A percentile compares a stretch with the other conserved stretches of the same genome.
These are phyloP conservation scores for Nakazawaea holstii DNA, from an alignment of 805 yeast species.

Conservation along the genomic window DNA sequence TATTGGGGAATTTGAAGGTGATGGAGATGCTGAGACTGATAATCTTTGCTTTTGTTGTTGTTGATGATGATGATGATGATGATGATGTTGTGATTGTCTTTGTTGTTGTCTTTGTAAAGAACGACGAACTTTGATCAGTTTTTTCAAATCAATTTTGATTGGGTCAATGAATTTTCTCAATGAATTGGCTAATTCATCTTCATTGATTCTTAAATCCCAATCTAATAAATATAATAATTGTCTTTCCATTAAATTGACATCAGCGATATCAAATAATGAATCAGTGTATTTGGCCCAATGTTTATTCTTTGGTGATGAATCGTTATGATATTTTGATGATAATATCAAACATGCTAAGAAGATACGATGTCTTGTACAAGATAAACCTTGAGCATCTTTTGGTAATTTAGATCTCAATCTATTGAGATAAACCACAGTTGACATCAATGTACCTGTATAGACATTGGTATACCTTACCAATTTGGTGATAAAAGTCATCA, in stretches of 20 bases:
- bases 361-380: constrained; percentile 76
- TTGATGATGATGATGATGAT: constrained; percentile 3
- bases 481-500: constrained; percentile 68
- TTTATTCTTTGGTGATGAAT: constrained; percentile 68
- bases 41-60: neutral
- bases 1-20: constrained; percentile 2
- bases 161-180: constrained; percentile 46
- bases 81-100: constrained; percentile 2
- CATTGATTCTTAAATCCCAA: constrained; percentile 58
- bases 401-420: constrained; percentile 59
- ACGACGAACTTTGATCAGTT: constrained; percentile 25
- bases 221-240: constrained; percentile 62
- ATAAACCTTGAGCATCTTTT: constrained; percentile 66
- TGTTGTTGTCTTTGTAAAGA: constrained; percentile 11
- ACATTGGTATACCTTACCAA: constrained; percentile 72
- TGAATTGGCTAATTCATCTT: constrained; percentile 35
- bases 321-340: constrained; percentile 72
- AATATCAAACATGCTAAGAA: constrained; percentile 69
- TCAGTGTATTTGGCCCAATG: constrained; percentile 82
- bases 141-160: constrained; percentile 33
- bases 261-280: constrained; percentile 61
- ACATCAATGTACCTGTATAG: constrained; percentile 73
- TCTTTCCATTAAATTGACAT: constrained; percentile 76
- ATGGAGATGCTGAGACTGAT: neutral
- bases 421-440: constrained; percentile 65